Evolutionary conservation across 768 basidiomycete genomes (phyloP), one percentile per base, ranked within the genome.

Genomic region (Krasilnikovozyma curviuscula): DNA sequence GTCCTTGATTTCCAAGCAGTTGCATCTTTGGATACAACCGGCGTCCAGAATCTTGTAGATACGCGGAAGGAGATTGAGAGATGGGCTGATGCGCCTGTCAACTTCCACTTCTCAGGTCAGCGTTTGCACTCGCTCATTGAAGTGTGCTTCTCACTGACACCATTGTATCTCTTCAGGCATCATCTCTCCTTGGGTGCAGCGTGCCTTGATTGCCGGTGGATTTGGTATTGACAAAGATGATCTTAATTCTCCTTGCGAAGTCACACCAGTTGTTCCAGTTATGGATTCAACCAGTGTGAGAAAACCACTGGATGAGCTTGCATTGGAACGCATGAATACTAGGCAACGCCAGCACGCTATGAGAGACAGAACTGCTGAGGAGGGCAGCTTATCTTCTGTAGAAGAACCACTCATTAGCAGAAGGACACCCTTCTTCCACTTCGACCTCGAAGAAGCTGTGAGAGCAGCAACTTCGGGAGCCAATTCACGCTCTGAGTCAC

Each of bases 1-100:
- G 81, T 98, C 25, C 69, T 97, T 18, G 93, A 98, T 63, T 85
- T 97, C 59, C 77, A 84, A 28, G 68, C 74, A 29, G 80, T 89
- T 74, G 49, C 78, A 76, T 39, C 95, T 54, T 72, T 97, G 35
- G 93, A 98, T 58, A 83, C 83, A 7, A 97, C 93, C 1, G 80
- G 81, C 21, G 72, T 85, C 1, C 93, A 97, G 65, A 75, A 84
- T 29, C 71, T 98, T 38, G 78, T 93, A 49, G 93, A 98, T 62
- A 74, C 84, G 1, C 76, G 88, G 18, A 74, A 67, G 27, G 81
- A 81, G 63, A 72, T 95, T n/a, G 86, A 95, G 61, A 73, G 76
- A 57, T 95, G 83, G 80, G 73, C 78, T 8, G 73, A 86, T 57
- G 72, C 70, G 52, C 71, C 76, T 3, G 59, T 68, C 29, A 62